Base-by-base conservation (phyloP, 805 yeast genomes). In the Lachancea mirantina region DNA sequence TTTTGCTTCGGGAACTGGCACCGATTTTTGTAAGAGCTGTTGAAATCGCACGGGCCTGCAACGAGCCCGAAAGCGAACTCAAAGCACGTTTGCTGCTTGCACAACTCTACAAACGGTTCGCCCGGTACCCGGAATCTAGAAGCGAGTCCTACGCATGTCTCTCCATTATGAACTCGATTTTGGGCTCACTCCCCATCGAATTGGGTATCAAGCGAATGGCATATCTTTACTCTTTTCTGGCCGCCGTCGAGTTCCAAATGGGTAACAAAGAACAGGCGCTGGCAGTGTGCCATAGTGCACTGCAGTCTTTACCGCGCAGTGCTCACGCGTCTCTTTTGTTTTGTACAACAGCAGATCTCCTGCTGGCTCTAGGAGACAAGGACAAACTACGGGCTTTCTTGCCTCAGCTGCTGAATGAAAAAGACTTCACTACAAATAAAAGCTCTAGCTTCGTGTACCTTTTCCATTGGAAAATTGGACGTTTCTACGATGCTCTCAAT, bases 61-160 rank as follows among this genome's bases (percentile, higher is more conserved):
- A 18, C 16, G 36, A 38, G 28, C 14, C 10, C 14, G 17, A 14
- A 14, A 26, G 19, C 23, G 38, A 38, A 21, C 19, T 38, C 6
- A 36, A 38, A 22, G 29, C 38, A 5, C 33, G 36, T 16, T 14
- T 38, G 3, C 34, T 36, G 19, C 32, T 38, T 13, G 41, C 41
- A 2, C 34, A 35, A 18, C 27, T 38, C 4, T 38, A 38, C 28
- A 31, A 34, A 28, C 35, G 36, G 11, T 38, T 34, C 27, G 36
- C 38, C 6, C 23, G 34, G 21, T 38, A 26, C 23, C 26, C 34
- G 3, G 31, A 38, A 18, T 30, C 41, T 11, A 26, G 30, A 8
- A 33, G 30, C 11, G 41, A 38, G 30, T 14, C 35, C 2, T 34
- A 19, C 10, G 32, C 34, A 2, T 23, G 27, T 11, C 15, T n/a